Evolutionary conservation across 805 yeast genomes (phyloP).

Genomic region (Saturnispora mendoncae): DNA sequence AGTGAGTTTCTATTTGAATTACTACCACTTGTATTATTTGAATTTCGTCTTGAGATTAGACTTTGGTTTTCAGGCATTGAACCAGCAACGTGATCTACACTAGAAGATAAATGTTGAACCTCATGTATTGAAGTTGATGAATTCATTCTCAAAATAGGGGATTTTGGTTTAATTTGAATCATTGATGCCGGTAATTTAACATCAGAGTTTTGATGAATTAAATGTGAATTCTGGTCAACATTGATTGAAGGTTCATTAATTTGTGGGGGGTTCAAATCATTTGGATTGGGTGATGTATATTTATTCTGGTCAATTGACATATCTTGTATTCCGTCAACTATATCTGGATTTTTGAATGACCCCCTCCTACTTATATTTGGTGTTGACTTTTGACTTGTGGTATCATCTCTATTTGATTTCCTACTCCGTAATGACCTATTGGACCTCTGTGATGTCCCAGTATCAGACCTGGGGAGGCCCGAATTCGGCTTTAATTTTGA

Average conservation of each 20-base stretch:
- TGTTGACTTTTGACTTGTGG: conserved; percentile 20
- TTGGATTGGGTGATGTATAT: conserved; percentile 8
- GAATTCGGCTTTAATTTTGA: conserved; percentile 25
- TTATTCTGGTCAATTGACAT: conserved; percentile 6
- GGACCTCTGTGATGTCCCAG: conserved; percentile 25
- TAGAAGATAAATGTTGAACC: conserved; percentile 10
- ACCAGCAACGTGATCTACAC: background rate
- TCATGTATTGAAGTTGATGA: conserved; percentile 24
- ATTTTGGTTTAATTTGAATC: conserved; percentile 27
- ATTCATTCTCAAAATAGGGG: conserved; percentile 28
- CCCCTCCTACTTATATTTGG: conserved; percentile 23
- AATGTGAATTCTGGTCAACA: conserved; percentile 6
- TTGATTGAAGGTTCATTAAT: conserved; percentile 6
- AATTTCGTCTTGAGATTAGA: conserved; percentile 16
- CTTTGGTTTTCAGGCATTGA: conserved; percentile 2
- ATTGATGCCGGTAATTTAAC: conserved; percentile 28
- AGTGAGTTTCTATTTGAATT: conserved; percentile 8
- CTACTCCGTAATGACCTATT: conserved; percentile 25
- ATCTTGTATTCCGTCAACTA: conserved; percentile 15
- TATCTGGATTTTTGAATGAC: conserved; percentile 19
- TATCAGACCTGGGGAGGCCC: conserved; percentile 26
- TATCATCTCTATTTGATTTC: conserved; percentile 18
- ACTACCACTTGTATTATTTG: conserved; percentile 14
- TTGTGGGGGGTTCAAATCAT: background rate
- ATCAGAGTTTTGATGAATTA: conserved; percentile 8